phyloP scores from a whole-genome alignment of 345 rosid species.

The Arabis hirsuta region DNA sequence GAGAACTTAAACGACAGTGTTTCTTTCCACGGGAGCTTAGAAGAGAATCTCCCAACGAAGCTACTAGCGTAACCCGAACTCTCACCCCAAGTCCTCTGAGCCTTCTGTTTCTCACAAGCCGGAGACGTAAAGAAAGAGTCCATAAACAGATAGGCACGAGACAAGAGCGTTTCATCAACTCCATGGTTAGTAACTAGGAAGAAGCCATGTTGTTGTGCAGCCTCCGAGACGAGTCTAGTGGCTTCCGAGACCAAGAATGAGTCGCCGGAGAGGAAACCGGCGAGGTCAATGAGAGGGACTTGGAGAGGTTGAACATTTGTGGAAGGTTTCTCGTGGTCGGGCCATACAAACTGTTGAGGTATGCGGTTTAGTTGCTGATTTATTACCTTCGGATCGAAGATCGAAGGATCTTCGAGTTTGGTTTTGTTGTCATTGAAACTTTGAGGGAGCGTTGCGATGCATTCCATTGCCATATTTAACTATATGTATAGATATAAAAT shows the following conservation, averaged over 20 bases:
- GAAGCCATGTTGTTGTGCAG: slow-evolving; percentile 80
- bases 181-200: slow-evolving; percentile 81
- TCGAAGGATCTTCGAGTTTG: slow-evolving; percentile 34
- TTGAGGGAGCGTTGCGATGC: slow-evolving; percentile 36
- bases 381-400: slow-evolving; percentile 62
- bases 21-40: slow-evolving; percentile 95
- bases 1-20: slow-evolving; percentile 72
- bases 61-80: slow-evolving; percentile 83
- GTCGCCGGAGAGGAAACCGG: slow-evolving; percentile 60
- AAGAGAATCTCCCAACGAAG: slow-evolving; percentile 76
- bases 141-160: slow-evolving; percentile 53
- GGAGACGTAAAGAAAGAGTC: slow-evolving; percentile 64
- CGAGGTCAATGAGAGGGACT: slow-evolving; percentile 71
- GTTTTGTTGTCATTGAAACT: slow-evolving; percentile 31
- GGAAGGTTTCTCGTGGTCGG: slow-evolving; percentile 74
- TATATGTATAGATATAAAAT: slow-evolving; percentile 4
- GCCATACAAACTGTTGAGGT: slow-evolving; percentile 87
- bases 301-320: slow-evolving; percentile 51
- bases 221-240: slow-evolving; percentile 56
- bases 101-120: slow-evolving; percentile 60
- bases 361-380: slow-evolving; percentile 51
- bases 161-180: slow-evolving; percentile 55
- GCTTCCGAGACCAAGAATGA: slow-evolving; percentile 49
- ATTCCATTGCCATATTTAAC: slow-evolving; percentile 35
- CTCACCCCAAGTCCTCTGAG: slow-evolving; percentile 68